Evolutionary conservation across 768 basidiomycete species (phyloP), one percentile per base, ranked within the genome.

Genomic region (Tylopilus sp.): DNA sequence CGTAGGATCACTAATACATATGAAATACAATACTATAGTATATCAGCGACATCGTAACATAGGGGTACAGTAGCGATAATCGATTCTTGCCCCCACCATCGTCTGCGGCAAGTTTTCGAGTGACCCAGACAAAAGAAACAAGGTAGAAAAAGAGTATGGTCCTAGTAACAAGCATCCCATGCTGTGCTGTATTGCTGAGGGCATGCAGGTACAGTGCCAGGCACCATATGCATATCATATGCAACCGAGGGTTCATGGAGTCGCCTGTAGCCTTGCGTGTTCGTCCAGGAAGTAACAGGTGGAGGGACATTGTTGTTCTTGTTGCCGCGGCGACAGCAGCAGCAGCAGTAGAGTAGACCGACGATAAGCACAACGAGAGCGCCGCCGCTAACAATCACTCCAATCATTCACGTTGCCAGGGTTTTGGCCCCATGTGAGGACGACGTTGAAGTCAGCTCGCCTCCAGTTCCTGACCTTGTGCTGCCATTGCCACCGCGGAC

Each of bases 391-490:
- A 36, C 57, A 23, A 69, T 44, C 22, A 56, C 11, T 40, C 30
- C 64, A 13, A 70, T 57, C 21, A 51, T 12, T 56, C 55, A 47
- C 35, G 40, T 2, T 2, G 50, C 25, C 22, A 51, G 46, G 9
- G 45, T 28, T 17, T 26, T 46, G 40, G 48, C 53, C 66, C 51
- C 74, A 28, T 28, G 28, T 68, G 42, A 63, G 67, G 28, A 74
- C 56, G 11, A 71, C 65, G 25, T 66, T 56, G 38, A 66, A 57
- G 17, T 74, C 71, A 55, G 74, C 73, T 55, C 71, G 70, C 18
- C 51, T 21, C 57, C 79, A 73, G 6, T 71, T 69, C 71, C 54
- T 18, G 15, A 26, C 30, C 23, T 25, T 18, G 40, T 33, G 26
- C 40, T 11, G 22, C 48, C 28, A 20, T 41, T 33, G 26, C 40